phyloP scores from a whole-genome alignment of 768 basidiomycete species.

The Tricholoma sp. region DNA sequence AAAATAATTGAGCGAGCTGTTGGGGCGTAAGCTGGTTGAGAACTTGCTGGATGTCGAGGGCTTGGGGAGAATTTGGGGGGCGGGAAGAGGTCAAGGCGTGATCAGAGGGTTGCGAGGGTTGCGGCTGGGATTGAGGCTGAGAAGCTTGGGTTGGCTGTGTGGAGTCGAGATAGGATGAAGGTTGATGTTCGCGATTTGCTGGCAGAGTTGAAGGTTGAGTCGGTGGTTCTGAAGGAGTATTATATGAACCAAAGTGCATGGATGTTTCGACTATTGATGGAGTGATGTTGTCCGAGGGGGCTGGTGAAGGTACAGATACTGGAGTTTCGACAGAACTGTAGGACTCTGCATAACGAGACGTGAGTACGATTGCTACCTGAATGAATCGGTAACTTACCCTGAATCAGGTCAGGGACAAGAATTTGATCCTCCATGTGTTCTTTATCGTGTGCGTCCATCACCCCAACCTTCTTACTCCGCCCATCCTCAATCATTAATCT shows the following conservation, averaged over 20 bases:
- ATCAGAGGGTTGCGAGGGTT: slow-evolving; percentile 11
- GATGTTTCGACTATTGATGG: slow-evolving; percentile 14
- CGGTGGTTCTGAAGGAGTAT: not conserved
- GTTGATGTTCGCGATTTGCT: not conserved
- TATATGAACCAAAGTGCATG: slow-evolving; percentile 1
- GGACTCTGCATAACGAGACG: slow-evolving; percentile 24
- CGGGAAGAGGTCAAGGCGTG: slow-evolving; percentile 20
- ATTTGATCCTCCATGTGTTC: slow-evolving; percentile 15
- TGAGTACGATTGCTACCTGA: slow-evolving; percentile 2
- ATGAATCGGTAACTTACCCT: slow-evolving; percentile 13
- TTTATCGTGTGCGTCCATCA: slow-evolving; percentile 31
- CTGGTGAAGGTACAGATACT: slow-evolving; percentile 29
- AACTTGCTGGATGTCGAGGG: slow-evolving; percentile 44
- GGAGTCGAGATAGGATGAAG: not conserved
- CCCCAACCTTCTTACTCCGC: slow-evolving; percentile 32
- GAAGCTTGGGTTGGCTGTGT: not conserved
- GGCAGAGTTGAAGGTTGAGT: not conserved
- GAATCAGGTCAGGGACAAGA: not conserved
- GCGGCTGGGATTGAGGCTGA: slow-evolving; percentile 6
- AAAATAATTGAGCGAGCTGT: slow-evolving; percentile 56
- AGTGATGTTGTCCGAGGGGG: slow-evolving; percentile 31
- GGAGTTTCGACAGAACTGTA: slow-evolving; percentile 47
- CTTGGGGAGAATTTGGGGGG: slow-evolving; percentile 16
- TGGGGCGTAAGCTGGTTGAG: slow-evolving; percentile 49
- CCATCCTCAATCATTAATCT: slow-evolving; percentile 67